phyloP scores from a whole-genome alignment of 176 grass and related monocot species.

The Aegilops longissima region DNA sequence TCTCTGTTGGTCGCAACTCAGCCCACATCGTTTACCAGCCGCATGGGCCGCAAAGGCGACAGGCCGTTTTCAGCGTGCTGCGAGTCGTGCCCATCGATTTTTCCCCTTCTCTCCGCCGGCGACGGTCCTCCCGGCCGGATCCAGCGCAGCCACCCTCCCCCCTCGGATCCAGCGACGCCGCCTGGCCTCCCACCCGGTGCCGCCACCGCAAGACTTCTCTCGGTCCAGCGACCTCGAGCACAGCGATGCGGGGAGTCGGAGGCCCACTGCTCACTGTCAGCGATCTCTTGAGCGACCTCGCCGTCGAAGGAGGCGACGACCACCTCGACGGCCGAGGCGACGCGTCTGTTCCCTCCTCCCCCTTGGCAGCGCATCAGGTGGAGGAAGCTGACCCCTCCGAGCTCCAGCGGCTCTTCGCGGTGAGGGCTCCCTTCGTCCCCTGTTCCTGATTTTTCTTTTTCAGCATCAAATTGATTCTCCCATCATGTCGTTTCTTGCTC shows the following conservation, averaged over 20 bases:
- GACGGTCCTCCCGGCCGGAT: too few relatives aligned
- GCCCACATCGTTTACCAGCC: too few relatives aligned
- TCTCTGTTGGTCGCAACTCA: too few relatives aligned
- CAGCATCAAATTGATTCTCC: neutral
- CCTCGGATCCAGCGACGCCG: too few relatives aligned
- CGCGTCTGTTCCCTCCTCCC: conserved; percentile 5
- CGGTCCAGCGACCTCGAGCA: neutral
- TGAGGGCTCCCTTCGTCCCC: neutral
- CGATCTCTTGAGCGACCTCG: conserved; percentile 69
- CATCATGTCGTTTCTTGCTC: neutral
- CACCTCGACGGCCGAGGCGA: conserved; percentile 10
- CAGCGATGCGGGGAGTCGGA: conserved; percentile 57
- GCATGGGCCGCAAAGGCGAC: too few relatives aligned
- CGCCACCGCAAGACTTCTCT: too few relatives aligned
- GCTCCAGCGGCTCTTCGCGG: conserved; percentile 60
- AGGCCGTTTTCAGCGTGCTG: too few relatives aligned
- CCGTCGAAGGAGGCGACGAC: conserved; percentile 39
- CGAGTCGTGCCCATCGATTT: too few relatives aligned
- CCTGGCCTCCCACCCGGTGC: too few relatives aligned
- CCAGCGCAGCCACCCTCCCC: too few relatives aligned
- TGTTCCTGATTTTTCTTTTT: neutral
- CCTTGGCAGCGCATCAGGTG: neutral
- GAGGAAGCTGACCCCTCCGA: conserved; percentile 43
- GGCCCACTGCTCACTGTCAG: conserved; percentile 71
- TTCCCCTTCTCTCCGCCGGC: too few relatives aligned